Percentiles rank a stretch among this genome's conserved stretches.
Conservation (phyloP, 768 basidiomycete genomes). For the Suillus variegatus region DNA sequence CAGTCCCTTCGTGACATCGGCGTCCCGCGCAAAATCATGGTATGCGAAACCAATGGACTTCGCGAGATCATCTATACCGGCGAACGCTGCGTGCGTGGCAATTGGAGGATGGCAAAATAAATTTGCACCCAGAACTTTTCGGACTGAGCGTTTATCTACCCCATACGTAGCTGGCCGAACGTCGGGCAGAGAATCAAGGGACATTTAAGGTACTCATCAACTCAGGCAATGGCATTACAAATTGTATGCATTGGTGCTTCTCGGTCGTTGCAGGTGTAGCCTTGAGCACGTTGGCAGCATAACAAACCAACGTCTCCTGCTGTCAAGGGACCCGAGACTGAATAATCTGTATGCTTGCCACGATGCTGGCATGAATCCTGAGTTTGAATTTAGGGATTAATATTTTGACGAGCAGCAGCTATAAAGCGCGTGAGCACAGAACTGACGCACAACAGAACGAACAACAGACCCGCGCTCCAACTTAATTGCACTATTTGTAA, state of each 20-base stretch:
- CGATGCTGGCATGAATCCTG: background rate
- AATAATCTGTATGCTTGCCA: background rate
- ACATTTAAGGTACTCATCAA: conserved; percentile 67
- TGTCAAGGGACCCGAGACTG: background rate
- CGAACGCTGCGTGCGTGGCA: conserved; percentile 71
- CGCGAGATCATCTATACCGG: conserved; percentile 97
- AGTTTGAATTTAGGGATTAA: background rate
- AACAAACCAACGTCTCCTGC: background rate
- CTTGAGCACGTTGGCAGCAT: background rate
- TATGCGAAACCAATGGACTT: conserved; percentile 87
- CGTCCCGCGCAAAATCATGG: conserved; percentile 83
- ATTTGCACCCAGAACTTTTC: conserved; percentile 72
- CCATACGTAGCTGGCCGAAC: conserved; percentile 66
- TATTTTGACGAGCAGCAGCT: background rate
- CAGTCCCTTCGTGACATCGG: conserved; percentile 69
- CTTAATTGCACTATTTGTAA: background rate
- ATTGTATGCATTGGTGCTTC: conserved; percentile 64
- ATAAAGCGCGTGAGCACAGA: background rate
- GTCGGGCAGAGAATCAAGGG: conserved; percentile 76
- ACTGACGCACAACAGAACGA: background rate
- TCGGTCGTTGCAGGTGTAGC: conserved; percentile 82
- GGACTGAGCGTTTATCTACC: conserved; percentile 69
- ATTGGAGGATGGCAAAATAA: conserved; percentile 67
- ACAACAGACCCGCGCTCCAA: background rate
- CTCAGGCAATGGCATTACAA: conserved; percentile 42